A percentile compares a stretch with the other conserved stretches of the same genome.
Evolutionary conservation across 2,329 filamentous ascomycete species (phyloP).

Genomic region (Truncatella angustata): DNA sequence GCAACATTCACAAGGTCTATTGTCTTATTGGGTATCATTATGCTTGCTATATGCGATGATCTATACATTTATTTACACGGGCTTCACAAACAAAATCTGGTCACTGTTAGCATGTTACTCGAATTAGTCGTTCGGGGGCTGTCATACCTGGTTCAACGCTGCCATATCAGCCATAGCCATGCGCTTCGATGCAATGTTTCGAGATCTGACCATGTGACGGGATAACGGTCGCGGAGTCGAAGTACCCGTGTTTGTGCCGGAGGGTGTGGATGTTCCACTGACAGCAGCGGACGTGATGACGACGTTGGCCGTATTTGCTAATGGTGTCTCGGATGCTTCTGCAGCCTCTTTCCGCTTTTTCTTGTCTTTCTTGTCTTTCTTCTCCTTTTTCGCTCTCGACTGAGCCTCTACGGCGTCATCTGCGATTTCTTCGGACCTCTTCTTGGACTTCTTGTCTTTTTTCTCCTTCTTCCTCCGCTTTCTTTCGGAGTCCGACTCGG

Average conservation of each 20-base stretch:
- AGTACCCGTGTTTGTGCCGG: constrained; percentile 40
- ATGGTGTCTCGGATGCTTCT: too few species aligned
- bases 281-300: constrained; percentile 17
- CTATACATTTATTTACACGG: constrained; percentile 20
- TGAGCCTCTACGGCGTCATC: constrained; percentile 29
- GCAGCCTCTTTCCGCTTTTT: constrained; percentile 21
- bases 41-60: too few species aligned
- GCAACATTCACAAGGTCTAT: too few species aligned
- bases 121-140: too few species aligned
- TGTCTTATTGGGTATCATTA: too few species aligned
- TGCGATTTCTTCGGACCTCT: too few species aligned
- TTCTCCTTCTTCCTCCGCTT: constrained; percentile 22
- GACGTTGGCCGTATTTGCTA: too few species aligned
- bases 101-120: constrained; percentile 15
- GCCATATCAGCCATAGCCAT: constrained; percentile 77
- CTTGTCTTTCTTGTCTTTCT: constrained; percentile 21
- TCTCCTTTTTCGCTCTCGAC: constrained; percentile 21
- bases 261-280: constrained; percentile 36
- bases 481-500: constrained; percentile 31
- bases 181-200: constrained; percentile 86
- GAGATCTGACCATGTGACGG: constrained; percentile 72
- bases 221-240: constrained; percentile 48
- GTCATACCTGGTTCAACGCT: constrained; percentile 88
- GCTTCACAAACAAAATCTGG: constrained; percentile 33
- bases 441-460: constrained; percentile 22